A percentile compares a stretch with the other conserved stretches of the same genome.
Evolutionary conservation across 345 rosid genomes (phyloP).

Genomic region (Arabidopsis arenosa): DNA sequence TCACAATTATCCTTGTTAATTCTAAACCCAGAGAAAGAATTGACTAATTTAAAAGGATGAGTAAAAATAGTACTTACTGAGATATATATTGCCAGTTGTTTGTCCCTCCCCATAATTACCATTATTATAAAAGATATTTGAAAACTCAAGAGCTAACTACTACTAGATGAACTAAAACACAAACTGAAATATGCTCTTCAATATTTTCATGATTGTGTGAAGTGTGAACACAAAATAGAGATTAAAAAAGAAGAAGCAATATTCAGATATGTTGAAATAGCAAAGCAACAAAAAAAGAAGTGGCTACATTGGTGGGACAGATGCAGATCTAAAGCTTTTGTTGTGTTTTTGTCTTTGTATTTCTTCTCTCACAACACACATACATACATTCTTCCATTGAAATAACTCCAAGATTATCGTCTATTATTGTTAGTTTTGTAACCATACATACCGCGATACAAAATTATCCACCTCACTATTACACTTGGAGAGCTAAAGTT

Average conservation of each 20-base stretch:
- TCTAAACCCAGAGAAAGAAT: not conserved
- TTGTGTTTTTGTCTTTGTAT: slow-evolving; percentile 6
- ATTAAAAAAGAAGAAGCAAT: not conserved
- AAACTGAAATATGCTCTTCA: too few species aligned
- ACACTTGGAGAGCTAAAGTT: not conserved
- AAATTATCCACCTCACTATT: not conserved
- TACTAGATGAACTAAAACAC: too few species aligned
- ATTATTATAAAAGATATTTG: not conserved
- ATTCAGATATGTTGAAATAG: slow-evolving; percentile 29
- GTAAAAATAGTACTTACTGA: not conserved
- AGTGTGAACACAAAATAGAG: slow-evolving; percentile 17
- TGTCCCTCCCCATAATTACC: not conserved
- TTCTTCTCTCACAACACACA: too few species aligned
- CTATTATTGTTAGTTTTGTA: not conserved
- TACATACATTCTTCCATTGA: not conserved
- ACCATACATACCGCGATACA: too few species aligned
- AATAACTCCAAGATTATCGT: not conserved
- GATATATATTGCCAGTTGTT: not conserved
- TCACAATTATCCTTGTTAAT: not conserved
- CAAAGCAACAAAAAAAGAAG: not conserved
- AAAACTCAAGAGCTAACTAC: too few species aligned
- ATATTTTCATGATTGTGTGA: not conserved
- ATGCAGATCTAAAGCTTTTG: slow-evolving; percentile 10
- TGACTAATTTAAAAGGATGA: not conserved
- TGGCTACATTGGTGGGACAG: slow-evolving; percentile 17